Conservation (phyloP, 2,329 filamentous ascomycete genomes). For the Onygenales sp. region DNA sequence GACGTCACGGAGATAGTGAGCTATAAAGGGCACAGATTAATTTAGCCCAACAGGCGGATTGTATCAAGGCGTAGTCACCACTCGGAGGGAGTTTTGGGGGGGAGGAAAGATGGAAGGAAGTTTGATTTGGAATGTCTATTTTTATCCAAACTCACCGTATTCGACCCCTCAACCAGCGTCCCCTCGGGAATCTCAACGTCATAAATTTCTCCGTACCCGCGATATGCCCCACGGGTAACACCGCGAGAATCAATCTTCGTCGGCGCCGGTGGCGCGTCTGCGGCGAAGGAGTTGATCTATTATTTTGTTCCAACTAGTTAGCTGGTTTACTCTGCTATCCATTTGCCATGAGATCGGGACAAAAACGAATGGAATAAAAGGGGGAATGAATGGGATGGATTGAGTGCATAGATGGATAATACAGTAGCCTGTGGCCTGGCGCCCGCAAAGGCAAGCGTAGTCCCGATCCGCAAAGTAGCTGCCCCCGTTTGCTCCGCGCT, state of each 20-base stretch:
- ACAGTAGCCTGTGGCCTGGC: constrained; percentile 45
- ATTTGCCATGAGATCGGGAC: background rate
- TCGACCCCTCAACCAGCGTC: constrained; percentile 49
- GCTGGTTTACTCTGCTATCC: background rate
- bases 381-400: too few relatives aligned
- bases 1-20: constrained; percentile 51
- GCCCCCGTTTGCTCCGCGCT: constrained; percentile 40
- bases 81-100: too few relatives aligned
- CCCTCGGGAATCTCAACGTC: constrained; percentile 51
- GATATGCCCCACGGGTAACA: constrained; percentile 56
- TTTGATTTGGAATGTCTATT: too few relatives aligned
- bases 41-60: too few relatives aligned
- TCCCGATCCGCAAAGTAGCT: constrained; percentile 55
- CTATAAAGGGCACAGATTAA: background rate
- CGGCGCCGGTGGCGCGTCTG: constrained; percentile 43
- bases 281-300: constrained; percentile 46
- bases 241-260: constrained; percentile 56
- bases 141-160: constrained; percentile 34
- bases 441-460: constrained; percentile 53
- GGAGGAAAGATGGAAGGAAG: too few relatives aligned
- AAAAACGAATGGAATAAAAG: too few relatives aligned
- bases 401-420: background rate
- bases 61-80: too few relatives aligned
- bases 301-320: background rate
- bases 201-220: constrained; percentile 56